Conservation (phyloP, 768 basidiomycete species). For the Gloeostereum incarnatum region DNA sequence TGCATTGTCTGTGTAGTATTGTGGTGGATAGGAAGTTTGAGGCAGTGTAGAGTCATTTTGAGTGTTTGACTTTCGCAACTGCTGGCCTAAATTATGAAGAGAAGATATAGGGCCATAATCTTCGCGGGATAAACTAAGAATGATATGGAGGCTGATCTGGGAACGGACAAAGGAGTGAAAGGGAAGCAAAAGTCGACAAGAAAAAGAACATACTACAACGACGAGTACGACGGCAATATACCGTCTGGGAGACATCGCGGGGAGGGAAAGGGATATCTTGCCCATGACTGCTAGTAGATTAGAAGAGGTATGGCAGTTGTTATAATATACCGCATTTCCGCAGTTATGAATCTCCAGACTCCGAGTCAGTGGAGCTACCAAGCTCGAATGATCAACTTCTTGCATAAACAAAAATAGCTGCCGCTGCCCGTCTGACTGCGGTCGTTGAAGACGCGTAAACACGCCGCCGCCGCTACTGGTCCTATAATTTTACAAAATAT, state of each 20-base stretch:
- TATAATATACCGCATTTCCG: no score
- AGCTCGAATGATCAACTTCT: no score
- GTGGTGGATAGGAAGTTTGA: not conserved
- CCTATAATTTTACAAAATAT: no score
- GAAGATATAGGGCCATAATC: conserved; percentile 39
- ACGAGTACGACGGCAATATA: conserved; percentile 40
- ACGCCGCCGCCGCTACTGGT: no score
- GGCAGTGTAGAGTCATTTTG: not conserved
- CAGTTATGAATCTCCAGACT: no score
- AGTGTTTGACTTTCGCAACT: conserved; percentile 9
- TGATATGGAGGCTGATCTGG: conserved; percentile 48
- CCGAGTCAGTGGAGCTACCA: no score
- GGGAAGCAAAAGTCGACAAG: not conserved
- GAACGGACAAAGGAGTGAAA: not conserved
- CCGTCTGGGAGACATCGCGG: conserved; percentile 36
- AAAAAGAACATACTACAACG: conserved; percentile 29
- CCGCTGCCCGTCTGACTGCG: no score
- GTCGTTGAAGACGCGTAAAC: no score
- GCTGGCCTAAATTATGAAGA: conserved; percentile 25
- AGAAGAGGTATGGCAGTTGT: no score
- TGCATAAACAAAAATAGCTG: no score
- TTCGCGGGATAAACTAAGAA: conserved; percentile 40
- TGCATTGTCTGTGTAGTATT: conserved; percentile 2
- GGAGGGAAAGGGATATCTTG: not conserved
- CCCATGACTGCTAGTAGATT: no score